Evolutionary conservation across 2,329 filamentous ascomycete genomes (phyloP), one percentile per base, ranked within the genome.

Genomic region (Lasiodiplodia theobromae): DNA sequence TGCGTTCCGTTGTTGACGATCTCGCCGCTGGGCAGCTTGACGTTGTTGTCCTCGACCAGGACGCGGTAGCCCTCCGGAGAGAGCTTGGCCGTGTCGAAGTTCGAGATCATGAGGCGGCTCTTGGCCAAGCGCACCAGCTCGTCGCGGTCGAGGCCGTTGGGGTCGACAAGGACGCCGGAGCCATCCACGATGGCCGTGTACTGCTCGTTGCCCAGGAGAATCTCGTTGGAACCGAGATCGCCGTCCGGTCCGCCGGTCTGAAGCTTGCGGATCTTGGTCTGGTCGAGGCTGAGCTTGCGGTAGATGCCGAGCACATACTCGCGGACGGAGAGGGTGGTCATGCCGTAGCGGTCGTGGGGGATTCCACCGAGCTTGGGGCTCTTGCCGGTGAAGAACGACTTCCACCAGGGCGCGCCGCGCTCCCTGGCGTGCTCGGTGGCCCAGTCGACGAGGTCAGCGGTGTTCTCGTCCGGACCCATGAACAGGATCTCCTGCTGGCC

Each of bases 381-480:
- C 87, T 99, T 99, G 77, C 96, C 96, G 2, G 96, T 99, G 86
- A 99, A 99, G 88, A 99, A 99, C 0, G 96, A 99, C 86, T 99
- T 99, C 96, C 96, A 99, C 93, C 95, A 99, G 34, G 94, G 93
- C 4, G 96, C 96, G 56, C 94, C 94, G 74, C 96, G 90, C 70
- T 85, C 84, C 65, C 93, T 89, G 70, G 96, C 96, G 80, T 99
- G 96, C 80, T 96, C 91, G 1, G 96, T 99, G n/a, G 96, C 96
- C 96, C 96, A 99, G 82, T 99, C 90, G 64, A 99, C 96, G 40
- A 99, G 87, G 76, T 97, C 93, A 25, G 96, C 96, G 1, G 96
- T 99, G 83, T 99, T 99, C 89, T 99, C 96, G 73, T 99, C 96
- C 0, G 96, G 96, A 40, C 96, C 96, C 93, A 99, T 92, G 86